Evolutionary conservation across 148 eudicot species (phyloP), one percentile per base, ranked within the genome.

Genomic region (Diospyros lotus): DNA sequence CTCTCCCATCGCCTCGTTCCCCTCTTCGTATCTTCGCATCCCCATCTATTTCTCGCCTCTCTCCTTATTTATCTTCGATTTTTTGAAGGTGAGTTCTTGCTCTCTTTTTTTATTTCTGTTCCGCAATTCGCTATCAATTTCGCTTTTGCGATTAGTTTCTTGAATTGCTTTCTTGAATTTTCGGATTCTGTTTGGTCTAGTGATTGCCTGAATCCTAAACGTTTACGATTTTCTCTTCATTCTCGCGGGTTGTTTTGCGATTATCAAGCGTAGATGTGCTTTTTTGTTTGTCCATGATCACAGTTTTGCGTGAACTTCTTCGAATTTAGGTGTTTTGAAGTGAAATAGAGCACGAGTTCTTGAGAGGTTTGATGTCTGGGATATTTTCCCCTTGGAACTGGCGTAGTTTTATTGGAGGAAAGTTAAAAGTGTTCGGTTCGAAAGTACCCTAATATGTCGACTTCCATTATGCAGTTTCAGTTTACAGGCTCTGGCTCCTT

Each of bases 1-100:
- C 3, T 15, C 62, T 1, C 28, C 4, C 28, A 2, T 14, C 64
- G 18, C 56, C 44, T 54, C 9, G 3, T 44, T 42, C 39, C 60
- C 12, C 38, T 14, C 4, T 40, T 4, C n/a, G 28, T 54, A 39
- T 58, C 6, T 58, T 9, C 58, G 48, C 64, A 41, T 73, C 14
- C 39, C 9, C 11, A 40, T 63, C 18, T 62, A 3, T 62, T 8
- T 40, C 3, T 10, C 42, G 10, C 58, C 10, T 44, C 5, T 6
- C 56, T 9, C 43, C 13, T 50, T 42, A 28, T 50, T 28, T 28
- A 39, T 53, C 43, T 62, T 70, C 62, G 76, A 63, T 73, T 40
- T 14, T n/a, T 9, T 52, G 45, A 63, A 40, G 76, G 69, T 52
- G 60, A 63, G 76, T 71, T 58, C 2, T 66, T 66, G 39, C 64